Evolutionary conservation across 2,329 filamentous ascomycete species (phyloP).

Genomic region (Nigrospora sphaerica): DNA sequence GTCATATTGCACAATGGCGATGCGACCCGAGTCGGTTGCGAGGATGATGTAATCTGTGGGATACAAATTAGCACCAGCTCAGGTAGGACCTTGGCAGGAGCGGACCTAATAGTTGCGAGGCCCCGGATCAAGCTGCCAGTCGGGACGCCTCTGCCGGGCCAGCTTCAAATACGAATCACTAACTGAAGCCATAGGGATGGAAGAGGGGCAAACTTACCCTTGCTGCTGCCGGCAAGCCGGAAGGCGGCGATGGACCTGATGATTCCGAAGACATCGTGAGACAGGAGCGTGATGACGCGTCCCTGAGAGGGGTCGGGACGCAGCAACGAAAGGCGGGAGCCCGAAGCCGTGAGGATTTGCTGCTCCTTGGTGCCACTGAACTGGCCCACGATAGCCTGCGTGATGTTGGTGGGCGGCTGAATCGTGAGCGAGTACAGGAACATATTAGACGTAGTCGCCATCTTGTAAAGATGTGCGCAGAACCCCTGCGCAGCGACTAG

Average conservation of each 20-base stretch:
- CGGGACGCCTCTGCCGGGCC: slow-evolving; percentile 38
- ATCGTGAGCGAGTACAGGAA: slow-evolving; percentile 97
- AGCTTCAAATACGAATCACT: slow-evolving; percentile 62
- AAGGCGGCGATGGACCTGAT: slow-evolving; percentile 85
- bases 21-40: slow-evolving; percentile 89
- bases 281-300: slow-evolving; percentile 78
- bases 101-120: slow-evolving; percentile 9
- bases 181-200: slow-evolving; percentile 48
- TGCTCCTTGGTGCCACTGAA: slow-evolving; percentile 96
- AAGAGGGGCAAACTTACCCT: slow-evolving; percentile 64
- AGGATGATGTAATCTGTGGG: slow-evolving; percentile 86
- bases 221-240: slow-evolving; percentile 84
- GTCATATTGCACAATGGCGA: slow-evolving; percentile 88
- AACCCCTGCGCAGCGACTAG: slow-evolving; percentile 22
- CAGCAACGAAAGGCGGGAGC: slow-evolving; percentile 81
- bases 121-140: slow-evolving; percentile 15
- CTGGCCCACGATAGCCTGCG: slow-evolving; percentile 87
- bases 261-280: slow-evolving; percentile 94
- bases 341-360: slow-evolving; percentile 90
- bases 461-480: slow-evolving; percentile 35
- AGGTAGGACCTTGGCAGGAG: neutral
- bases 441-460: slow-evolving; percentile 98
- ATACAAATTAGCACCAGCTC: slow-evolving; percentile 13
- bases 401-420: slow-evolving; percentile 82
- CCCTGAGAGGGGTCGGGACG: slow-evolving; percentile 80